phyloP scores from a whole-genome alignment of 768 basidiomycete species.

The Boletus sp. region DNA sequence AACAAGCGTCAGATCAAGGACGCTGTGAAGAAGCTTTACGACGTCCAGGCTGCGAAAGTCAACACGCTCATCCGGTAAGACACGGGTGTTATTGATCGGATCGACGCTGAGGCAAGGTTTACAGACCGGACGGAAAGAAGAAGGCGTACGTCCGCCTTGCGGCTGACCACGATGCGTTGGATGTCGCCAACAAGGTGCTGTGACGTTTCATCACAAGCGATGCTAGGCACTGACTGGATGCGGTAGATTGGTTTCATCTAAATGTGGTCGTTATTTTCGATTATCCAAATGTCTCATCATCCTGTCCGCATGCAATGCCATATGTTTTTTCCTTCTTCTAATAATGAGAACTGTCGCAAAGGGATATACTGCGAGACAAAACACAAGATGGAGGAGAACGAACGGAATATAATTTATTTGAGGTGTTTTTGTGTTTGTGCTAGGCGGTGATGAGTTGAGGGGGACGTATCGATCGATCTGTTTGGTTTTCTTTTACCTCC shows the following conservation, averaged over 20 bases:
- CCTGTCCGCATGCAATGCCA: conserved; percentile 7
- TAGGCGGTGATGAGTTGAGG: not conserved
- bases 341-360: not conserved
- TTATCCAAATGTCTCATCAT: conserved; percentile 1
- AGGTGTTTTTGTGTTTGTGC: not conserved
- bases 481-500: not conserved
- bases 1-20: conserved; percentile 99
- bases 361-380: not conserved
- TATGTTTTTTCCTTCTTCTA: not conserved
- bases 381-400: not conserved
- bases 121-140: conserved; percentile 95
- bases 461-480: not conserved
- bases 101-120: not conserved
- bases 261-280: conserved; percentile 17
- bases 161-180: conserved; percentile 92
- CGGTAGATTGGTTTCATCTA: conserved; percentile 91
- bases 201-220: not conserved
- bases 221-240: conserved; percentile 1
- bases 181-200: conserved; percentile 93
- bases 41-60: conserved; percentile 92
- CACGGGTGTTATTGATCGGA: not conserved
- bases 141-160: conserved; percentile 98
- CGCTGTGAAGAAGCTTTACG: conserved; percentile 98
- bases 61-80: conserved; percentile 96
- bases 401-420: not conserved